phyloP scores from a whole-genome alignment of 352 stramenopile species.

The Pythium insidiosum region DNA sequence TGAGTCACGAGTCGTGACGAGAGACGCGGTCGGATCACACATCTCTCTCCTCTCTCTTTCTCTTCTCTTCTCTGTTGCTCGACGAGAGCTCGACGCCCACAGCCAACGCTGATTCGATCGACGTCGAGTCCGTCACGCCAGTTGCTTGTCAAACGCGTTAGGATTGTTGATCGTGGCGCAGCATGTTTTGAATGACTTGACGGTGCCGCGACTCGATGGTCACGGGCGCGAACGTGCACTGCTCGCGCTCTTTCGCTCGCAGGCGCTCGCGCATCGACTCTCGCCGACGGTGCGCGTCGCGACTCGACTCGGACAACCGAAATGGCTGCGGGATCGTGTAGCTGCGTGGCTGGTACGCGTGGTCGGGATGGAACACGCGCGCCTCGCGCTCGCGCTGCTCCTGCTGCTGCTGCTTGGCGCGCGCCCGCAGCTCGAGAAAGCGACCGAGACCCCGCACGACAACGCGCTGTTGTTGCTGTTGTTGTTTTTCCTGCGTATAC shows the following conservation, averaged over 20 bases:
- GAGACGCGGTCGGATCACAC: too few species aligned
- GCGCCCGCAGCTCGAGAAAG: constrained; percentile 70
- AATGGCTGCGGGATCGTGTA: constrained; percentile 76
- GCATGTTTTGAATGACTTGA: constrained; percentile 39
- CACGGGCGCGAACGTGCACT: constrained; percentile 51
- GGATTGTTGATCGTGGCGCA: too few species aligned
- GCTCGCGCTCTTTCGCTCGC: constrained; percentile 34
- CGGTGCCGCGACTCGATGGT: constrained; percentile 52
- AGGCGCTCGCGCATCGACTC: constrained; percentile 38
- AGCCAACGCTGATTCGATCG: too few species aligned
- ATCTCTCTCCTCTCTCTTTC: too few species aligned
- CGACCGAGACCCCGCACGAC: constrained; percentile 71
- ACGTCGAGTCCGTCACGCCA: too few species aligned
- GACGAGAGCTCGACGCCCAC: too few species aligned
- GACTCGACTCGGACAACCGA: constrained; percentile 55
- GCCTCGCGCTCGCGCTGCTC: constrained; percentile 60
- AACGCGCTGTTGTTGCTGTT: too few species aligned
- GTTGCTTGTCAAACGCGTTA: too few species aligned
- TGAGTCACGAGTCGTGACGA: too few species aligned
- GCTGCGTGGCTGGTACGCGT: constrained; percentile 49
- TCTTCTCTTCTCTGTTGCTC: too few species aligned
- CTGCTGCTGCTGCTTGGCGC: constrained; percentile 52
- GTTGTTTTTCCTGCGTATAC: constrained; percentile 9
- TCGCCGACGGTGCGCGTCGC: constrained; percentile 34
- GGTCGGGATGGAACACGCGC: constrained; percentile 48